Conservation (phyloP, 805 yeast species). For the Starmerella sp. region DNA sequence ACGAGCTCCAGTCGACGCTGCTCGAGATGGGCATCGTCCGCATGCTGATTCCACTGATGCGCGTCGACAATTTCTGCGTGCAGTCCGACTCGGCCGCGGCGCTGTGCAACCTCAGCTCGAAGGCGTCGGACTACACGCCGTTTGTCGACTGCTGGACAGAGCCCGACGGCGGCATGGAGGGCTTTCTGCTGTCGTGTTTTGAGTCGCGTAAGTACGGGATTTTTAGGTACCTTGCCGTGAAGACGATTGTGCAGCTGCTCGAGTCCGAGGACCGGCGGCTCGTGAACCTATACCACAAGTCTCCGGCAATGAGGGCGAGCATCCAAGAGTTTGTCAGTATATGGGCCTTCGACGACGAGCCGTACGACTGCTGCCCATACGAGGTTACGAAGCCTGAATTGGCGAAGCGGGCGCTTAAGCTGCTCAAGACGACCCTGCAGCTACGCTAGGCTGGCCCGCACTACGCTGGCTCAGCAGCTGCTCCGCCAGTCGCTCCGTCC, state of each 20-base stretch:
- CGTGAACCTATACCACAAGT: constrained; percentile 25
- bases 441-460: too few relatives aligned
- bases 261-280: constrained; percentile 70
- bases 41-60: constrained; percentile 83
- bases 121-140: constrained; percentile 71
- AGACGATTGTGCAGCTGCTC: constrained; percentile 88
- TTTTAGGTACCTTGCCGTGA: constrained; percentile 92
- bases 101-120: constrained; percentile 84
- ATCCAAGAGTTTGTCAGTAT: constrained; percentile 29
- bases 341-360: constrained; percentile 16
- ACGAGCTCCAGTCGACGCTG: constrained; percentile 76
- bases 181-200: constrained; percentile 70
- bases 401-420: constrained; percentile 26
- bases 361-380: constrained; percentile 25
- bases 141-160: constrained; percentile 67
- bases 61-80: constrained; percentile 79
- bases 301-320: constrained; percentile 28
- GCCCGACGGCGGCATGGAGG: constrained; percentile 77
- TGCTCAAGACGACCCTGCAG: too few relatives aligned
- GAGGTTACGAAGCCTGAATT: constrained; percentile 31
- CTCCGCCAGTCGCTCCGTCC: too few relatives aligned
- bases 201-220: constrained; percentile 80
- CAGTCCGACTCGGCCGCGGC: constrained; percentile 99
- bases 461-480: too few relatives aligned
- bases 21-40: constrained; percentile 75